These are phyloP conservation scores for Neophaeococcomyces aloes DNA, from an alignment of 2,329 filamentous ascomycete genomes.

Conservation along the genomic window DNA sequence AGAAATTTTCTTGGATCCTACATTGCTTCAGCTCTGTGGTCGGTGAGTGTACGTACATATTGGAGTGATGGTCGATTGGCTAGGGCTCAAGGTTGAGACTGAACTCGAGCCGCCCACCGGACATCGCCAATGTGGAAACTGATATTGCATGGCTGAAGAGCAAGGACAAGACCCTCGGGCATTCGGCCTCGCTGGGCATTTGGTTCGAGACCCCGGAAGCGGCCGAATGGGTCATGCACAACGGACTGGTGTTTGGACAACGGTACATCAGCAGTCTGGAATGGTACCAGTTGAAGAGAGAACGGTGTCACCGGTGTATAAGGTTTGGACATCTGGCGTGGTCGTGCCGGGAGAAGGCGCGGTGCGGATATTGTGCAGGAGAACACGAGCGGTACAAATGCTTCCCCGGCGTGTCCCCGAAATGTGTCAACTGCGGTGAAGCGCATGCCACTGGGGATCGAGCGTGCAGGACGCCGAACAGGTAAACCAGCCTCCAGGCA, in stretches of 20 bases:
- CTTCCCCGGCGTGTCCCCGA: conserved; percentile 13
- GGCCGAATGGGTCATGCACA: conserved; percentile 19
- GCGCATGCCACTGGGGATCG: conserved; percentile 1
- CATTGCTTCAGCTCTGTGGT: too few species aligned
- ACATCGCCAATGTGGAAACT: too few species aligned
- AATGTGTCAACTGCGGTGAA: conserved; percentile 17
- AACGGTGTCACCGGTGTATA: conserved; percentile 20
- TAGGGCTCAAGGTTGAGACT: too few species aligned
- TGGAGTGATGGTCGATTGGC: too few species aligned
- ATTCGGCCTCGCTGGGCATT: conserved; percentile 20
- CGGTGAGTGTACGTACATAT: too few species aligned
- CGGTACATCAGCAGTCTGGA: conserved; percentile 20
- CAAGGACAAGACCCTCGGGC: conserved; percentile 20
- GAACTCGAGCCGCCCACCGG: too few species aligned
- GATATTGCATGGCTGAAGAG: conserved; percentile 20
- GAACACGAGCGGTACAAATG: conserved; percentile 19
- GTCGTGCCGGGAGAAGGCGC: conserved; percentile 19
- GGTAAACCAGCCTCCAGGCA: too few species aligned
- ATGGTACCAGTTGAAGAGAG: conserved; percentile 13
- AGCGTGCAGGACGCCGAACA: too few species aligned
- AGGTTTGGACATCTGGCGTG: conserved; percentile 21
- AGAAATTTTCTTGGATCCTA: too few species aligned
- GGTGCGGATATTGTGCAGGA: conserved; percentile 19
- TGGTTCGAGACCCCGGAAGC: conserved; percentile 22
- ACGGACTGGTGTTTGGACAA: conserved; percentile 15